Conservation (phyloP, 1,139 yeast genomes). For the Pichia sp. region DNA sequence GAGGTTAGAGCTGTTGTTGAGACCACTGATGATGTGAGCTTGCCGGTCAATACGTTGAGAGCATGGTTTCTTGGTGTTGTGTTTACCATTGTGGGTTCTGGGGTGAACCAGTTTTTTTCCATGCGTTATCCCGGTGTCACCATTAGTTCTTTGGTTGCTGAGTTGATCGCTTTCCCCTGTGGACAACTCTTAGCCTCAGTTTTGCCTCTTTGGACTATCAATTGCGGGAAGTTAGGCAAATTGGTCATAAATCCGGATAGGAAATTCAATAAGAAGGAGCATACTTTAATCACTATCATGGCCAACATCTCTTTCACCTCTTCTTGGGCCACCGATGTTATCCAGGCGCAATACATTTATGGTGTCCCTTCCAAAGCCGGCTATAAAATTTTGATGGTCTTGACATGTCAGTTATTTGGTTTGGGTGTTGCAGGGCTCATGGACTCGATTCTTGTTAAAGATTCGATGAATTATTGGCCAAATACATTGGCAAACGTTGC, state of each 20-base stretch:
- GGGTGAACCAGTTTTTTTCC: conserved; percentile 5
- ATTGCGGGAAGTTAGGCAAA: conserved; percentile 2
- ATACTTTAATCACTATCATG: conserved; percentile 4
- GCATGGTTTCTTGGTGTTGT: conserved; percentile 4
- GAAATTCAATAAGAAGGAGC: conserved; percentile 2
- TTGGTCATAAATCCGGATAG: conserved; percentile 2
- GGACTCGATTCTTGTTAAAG: conserved; percentile 40
- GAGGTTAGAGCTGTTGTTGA: conserved; percentile 5
- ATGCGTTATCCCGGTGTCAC: conserved; percentile 7
- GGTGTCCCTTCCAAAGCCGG: conserved; percentile 30
- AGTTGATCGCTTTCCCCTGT: conserved; percentile 1
- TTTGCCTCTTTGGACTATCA: conserved; percentile 1
- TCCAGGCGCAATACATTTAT: conserved; percentile 3
- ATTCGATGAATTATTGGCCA: conserved; percentile 43
- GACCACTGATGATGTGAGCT: not conserved
- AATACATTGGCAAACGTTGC: conserved; percentile 52
- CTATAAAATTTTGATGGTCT: conserved; percentile 45
- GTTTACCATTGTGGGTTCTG: conserved; percentile 4
- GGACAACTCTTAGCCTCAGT: conserved; percentile 1
- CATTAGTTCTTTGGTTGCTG: conserved; percentile 1
- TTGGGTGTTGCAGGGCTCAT: conserved; percentile 61
- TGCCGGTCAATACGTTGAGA: conserved; percentile 1
- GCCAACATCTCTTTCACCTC: conserved; percentile 4
- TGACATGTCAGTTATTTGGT: conserved; percentile 56
- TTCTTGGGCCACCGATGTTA: conserved; percentile 4